Percentiles rank a stretch among this genome's conserved stretches.
Evolutionary conservation across 2,329 filamentous ascomycete species (phyloP).

Genomic region (Coniella vitis): DNA sequence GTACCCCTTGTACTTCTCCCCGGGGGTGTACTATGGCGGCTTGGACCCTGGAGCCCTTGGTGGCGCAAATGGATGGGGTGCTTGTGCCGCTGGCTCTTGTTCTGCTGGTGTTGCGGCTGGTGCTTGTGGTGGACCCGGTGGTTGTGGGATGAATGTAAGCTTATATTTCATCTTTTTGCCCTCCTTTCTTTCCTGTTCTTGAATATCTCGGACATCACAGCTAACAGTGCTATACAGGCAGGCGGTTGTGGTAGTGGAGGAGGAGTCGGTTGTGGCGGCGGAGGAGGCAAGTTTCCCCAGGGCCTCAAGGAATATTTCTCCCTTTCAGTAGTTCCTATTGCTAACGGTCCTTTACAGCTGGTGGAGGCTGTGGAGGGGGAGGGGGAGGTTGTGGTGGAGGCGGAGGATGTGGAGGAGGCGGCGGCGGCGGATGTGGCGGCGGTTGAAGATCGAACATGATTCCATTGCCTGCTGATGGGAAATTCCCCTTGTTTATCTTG

Average conservation of each 20-base stretch:
- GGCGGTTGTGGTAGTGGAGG: conserved; percentile 2
- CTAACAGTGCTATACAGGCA: conserved; percentile 3
- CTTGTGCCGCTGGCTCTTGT: conserved; percentile 43
- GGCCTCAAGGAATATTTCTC: too few species aligned
- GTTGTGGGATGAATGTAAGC: conserved; percentile 21
- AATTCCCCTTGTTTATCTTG: too few species aligned
- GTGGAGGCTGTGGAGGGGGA: conserved; percentile 12
- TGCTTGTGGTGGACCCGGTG: conserved; percentile 35
- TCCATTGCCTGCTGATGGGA: not conserved
- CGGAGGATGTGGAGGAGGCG: conserved; percentile 17
- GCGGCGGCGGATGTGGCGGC: not conserved
- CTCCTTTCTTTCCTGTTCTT: not conserved
- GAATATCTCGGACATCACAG: not conserved
- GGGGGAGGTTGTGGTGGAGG: conserved; percentile 17
- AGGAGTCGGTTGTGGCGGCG: conserved; percentile 11
- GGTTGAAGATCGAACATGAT: not conserved
- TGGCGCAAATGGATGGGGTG: conserved; percentile 31
- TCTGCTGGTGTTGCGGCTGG: conserved; percentile 37
- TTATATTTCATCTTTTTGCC: not conserved
- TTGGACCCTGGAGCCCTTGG: conserved; percentile 31
- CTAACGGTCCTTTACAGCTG: not conserved
- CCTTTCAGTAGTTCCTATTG: not conserved
- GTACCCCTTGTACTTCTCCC: conserved; percentile 35
- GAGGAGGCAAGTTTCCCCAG: not conserved
- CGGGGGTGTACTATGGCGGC: conserved; percentile 37